Evolutionary conservation across 768 basidiomycete species (phyloP).

Genomic region (Pleurotus eryngii): DNA sequence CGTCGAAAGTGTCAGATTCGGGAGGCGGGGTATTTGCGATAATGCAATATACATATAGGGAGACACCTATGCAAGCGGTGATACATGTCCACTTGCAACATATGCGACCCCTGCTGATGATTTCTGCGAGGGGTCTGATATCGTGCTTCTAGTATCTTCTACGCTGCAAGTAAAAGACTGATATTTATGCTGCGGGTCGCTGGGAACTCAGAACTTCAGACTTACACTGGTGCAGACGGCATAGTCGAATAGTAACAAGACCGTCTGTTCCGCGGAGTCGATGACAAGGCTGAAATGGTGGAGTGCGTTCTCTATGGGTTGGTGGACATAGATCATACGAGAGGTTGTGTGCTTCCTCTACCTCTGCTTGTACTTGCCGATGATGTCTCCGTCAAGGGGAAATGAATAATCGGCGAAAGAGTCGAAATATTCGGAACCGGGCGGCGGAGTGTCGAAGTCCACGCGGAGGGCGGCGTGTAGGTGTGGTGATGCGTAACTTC

Average conservation of each 20-base stretch:
- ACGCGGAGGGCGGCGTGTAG: too few relatives aligned
- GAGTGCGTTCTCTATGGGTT: neutral
- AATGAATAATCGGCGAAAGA: neutral
- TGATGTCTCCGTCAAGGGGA: neutral
- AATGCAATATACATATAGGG: conserved; percentile 3
- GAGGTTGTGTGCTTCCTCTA: neutral
- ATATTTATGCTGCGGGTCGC: too few relatives aligned
- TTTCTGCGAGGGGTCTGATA: too few relatives aligned
- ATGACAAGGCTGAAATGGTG: neutral
- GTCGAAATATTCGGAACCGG: neutral
- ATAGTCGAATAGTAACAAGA: neutral
- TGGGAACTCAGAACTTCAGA: neutral
- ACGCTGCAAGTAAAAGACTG: too few relatives aligned
- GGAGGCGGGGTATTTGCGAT: neutral
- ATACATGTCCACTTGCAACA: too few relatives aligned
- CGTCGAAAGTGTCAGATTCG: neutral
- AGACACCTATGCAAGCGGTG: neutral
- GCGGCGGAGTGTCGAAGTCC: neutral
- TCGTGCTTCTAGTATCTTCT: too few relatives aligned
- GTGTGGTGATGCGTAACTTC: too few relatives aligned
- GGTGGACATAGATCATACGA: neutral
- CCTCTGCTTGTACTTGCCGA: neutral
- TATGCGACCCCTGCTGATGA: too few relatives aligned
- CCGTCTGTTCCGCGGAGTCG: neutral
- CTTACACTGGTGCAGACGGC: neutral